Conservation (phyloP, 768 basidiomycete species). For the Cystofilobasidium bisporidii region DNA sequence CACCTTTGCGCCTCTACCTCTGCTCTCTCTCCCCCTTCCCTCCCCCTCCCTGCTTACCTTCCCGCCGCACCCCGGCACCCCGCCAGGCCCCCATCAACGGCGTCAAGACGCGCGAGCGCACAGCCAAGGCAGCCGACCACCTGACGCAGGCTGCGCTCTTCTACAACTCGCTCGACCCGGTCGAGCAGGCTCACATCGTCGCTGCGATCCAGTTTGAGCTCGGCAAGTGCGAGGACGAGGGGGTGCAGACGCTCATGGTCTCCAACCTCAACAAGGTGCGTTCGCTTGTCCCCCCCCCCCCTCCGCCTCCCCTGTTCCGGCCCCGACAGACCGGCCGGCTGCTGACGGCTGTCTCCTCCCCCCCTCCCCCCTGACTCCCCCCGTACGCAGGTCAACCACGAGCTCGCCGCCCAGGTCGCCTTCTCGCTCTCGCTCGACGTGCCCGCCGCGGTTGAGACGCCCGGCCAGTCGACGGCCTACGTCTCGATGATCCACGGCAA, state of each 20-base stretch:
- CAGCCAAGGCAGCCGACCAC: conserved; percentile 61
- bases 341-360: neutral
- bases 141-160: conserved; percentile 69
- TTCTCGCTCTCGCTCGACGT: conserved; percentile 47
- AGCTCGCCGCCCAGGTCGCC: conserved; percentile 62
- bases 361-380: neutral
- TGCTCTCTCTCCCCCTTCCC: too few relatives aligned
- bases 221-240: conserved; percentile 66
- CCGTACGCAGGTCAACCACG: conserved; percentile 51
- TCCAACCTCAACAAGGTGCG: conserved; percentile 48
- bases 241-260: conserved; percentile 60
- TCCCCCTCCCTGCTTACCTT: too few relatives aligned
- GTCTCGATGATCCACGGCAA: conserved; percentile 50
- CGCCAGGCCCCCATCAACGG: conserved; percentile 40
- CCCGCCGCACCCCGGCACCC: too few relatives aligned
- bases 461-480: conserved; percentile 52
- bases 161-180: conserved; percentile 62
- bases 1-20: too few relatives aligned
- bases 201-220: conserved; percentile 71
- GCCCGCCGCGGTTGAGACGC: conserved; percentile 47
- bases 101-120: conserved; percentile 46
- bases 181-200: conserved; percentile 65
- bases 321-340: too few relatives aligned
- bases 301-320: neutral
- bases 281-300: neutral